These are phyloP conservation scores for Solanum chacoense DNA, from an alignment of 305 asterid genomes.

Conservation along the genomic window DNA sequence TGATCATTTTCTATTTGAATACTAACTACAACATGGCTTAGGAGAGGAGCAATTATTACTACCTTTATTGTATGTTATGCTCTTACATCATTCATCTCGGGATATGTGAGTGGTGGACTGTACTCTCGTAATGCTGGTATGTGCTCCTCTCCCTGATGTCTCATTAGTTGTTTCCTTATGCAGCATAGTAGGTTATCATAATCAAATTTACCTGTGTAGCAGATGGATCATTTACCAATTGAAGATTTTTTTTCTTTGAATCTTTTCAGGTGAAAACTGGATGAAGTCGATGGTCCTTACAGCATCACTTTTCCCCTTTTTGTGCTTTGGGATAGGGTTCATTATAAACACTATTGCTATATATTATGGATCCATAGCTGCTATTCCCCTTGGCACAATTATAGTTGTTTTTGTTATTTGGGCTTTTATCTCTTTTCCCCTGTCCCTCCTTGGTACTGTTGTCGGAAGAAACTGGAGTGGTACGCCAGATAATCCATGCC, in stretches of 20 bases:
- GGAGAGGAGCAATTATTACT: slow-evolving; percentile 70
- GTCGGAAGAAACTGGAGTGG: slow-evolving; percentile 68
- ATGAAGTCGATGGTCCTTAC: slow-evolving; percentile 62
- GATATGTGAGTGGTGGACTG: slow-evolving; percentile 66
- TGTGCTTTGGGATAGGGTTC: slow-evolving; percentile 51
- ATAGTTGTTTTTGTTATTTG: slow-evolving; percentile 56
- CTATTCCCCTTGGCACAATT: slow-evolving; percentile 56
- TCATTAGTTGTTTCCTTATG: background rate
- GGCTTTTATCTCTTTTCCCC: slow-evolving; percentile 58
- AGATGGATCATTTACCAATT: background rate
- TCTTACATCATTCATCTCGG: slow-evolving; percentile 64
- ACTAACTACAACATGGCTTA: slow-evolving; percentile 10
- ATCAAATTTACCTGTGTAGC: background rate
- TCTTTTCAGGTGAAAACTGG: slow-evolving; percentile 50
- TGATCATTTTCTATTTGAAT: background rate
- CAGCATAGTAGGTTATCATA: background rate
- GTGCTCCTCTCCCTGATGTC: slow-evolving; percentile 1
- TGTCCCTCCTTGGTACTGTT: slow-evolving; percentile 64
- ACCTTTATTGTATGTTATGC: slow-evolving; percentile 57
- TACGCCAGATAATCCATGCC: slow-evolving; percentile 59
- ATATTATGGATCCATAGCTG: slow-evolving; percentile 53
- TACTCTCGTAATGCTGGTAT: slow-evolving; percentile 61
- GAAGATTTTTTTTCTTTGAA: background rate
- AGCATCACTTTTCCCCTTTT: slow-evolving; percentile 59
- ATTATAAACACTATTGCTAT: slow-evolving; percentile 49